Percentiles rank a stretch among this genome's conserved stretches.
These are phyloP conservation scores for Trichoderma pleuroti DNA, from an alignment of 2,329 filamentous ascomycete species.

Conservation along the genomic window DNA sequence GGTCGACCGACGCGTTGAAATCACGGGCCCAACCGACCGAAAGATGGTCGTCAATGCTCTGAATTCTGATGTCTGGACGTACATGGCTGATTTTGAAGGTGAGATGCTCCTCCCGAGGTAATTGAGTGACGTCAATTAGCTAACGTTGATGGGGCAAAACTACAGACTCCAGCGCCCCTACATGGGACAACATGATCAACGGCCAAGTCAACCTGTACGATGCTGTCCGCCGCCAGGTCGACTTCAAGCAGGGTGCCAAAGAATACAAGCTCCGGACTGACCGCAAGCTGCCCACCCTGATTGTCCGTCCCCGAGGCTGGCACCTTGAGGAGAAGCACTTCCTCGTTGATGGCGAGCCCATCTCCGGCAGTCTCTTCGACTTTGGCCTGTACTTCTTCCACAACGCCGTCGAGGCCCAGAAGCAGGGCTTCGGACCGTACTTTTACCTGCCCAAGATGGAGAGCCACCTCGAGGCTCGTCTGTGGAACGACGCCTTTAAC, in stretches of 20 bases:
- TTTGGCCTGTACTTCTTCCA: constrained; percentile 99
- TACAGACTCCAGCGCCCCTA: constrained; percentile 86
- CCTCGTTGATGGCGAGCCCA: constrained; percentile 89
- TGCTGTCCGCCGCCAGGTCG: constrained; percentile 86
- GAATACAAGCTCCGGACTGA: constrained; percentile 97
- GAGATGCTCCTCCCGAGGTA: constrained; percentile 27
- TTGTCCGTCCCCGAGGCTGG: constrained; percentile 93
- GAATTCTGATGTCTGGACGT: constrained; percentile 95
- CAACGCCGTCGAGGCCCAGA: constrained; percentile 86
- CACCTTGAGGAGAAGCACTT: constrained; percentile 98
- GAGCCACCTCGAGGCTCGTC: constrained; percentile 89
- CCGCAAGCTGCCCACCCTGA: constrained; percentile 78
- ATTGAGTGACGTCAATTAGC: neutral
- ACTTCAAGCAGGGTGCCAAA: constrained; percentile 93
- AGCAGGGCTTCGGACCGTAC: constrained; percentile 84
- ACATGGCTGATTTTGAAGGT: constrained; percentile 99
- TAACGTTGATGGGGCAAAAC: neutral
- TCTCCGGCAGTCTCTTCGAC: constrained; percentile 90
- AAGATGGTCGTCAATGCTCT: constrained; percentile 99
- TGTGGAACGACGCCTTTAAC: constrained; percentile 99
- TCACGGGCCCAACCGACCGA: constrained; percentile 92
- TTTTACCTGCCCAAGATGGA: constrained; percentile 99
- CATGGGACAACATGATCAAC: constrained; percentile 99
- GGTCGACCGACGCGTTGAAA: constrained; percentile 91
- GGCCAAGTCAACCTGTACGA: constrained; percentile 98